phyloP scores from a whole-genome alignment of 345 rosid genomes.

The Salix koriyanagi region DNA sequence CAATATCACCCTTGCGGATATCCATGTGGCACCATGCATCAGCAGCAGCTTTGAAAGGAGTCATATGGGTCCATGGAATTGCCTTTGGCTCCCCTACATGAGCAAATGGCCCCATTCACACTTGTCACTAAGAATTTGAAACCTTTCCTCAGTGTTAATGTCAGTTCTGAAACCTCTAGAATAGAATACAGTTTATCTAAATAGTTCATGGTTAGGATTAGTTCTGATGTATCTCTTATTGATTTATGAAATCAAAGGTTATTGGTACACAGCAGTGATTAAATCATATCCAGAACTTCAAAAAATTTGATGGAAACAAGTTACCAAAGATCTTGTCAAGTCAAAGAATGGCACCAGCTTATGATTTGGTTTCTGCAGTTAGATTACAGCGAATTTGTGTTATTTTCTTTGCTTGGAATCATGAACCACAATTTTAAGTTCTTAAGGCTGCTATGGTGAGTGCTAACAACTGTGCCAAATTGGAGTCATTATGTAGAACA shows the following conservation, averaged over 20 bases:
- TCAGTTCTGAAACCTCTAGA: background rate
- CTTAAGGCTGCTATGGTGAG: too few relatives aligned
- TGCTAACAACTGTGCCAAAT: too few relatives aligned
- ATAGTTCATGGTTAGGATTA: background rate
- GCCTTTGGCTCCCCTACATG: slow-evolving; percentile 93
- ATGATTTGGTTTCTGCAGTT: too few relatives aligned
- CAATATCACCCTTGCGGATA: slow-evolving; percentile 58
- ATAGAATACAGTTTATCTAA: background rate
- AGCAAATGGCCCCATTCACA: slow-evolving; percentile 20
- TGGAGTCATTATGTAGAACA: too few relatives aligned
- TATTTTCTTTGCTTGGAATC: too few relatives aligned
- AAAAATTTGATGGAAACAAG: too few relatives aligned
- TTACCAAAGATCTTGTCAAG: too few relatives aligned
- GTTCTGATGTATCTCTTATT: background rate
- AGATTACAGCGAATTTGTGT: too few relatives aligned
- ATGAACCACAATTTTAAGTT: too few relatives aligned
- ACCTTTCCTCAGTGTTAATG: background rate
- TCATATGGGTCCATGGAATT: slow-evolving; percentile 78
- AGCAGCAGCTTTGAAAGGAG: slow-evolving; percentile 88
- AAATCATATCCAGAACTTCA: too few relatives aligned
- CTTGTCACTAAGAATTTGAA: background rate
- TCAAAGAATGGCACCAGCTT: too few relatives aligned
- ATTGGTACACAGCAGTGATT: too few relatives aligned
- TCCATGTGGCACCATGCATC: slow-evolving; percentile 99
- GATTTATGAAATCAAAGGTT: background rate